Evolutionary conservation across 2,329 filamentous ascomycete genomes (phyloP), one percentile per base, ranked within the genome.

Genomic region (Neonectria ditissima): DNA sequence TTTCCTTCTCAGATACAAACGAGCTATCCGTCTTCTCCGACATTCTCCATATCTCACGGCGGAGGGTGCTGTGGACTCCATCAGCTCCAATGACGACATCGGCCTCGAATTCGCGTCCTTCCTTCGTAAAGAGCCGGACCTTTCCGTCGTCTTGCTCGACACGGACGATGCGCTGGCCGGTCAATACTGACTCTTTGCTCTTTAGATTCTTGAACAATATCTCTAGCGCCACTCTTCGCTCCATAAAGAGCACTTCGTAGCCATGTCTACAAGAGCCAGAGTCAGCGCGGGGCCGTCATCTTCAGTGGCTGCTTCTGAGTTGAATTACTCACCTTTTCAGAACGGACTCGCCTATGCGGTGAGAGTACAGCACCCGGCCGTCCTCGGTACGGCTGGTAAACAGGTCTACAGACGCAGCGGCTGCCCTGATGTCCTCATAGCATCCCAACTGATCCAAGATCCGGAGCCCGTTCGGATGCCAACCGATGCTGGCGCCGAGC

Each of bases 401-500:
- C 10, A 45, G 18, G 16, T 55, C 13, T n/a, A n/a, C n/a, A n/a
- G n/a, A n/a, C 14, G 7, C 18, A 4, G 14, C 14, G 16, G 8
- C 7, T n/a, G 10, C 14, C 14, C 37, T 41, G 37, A 41, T 41
- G 2, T 64, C 18, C 16, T 55, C 53, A 13, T 78, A 75, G 77
- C 5, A 73, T 65, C 2, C 68, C 68, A 1, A 68, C 69, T 87
- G 85, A 52, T 86, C 84, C 1, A 86, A 68, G 8, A 87, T 81
- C 0, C 80, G 76, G 9, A 72, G 62, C 1, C 81, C 81, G 48
- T 83, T 76, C 0, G 84, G 77, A 1, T 78, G 62, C 0, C 86
- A 65, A 1, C 77, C 82, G 39, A 87, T 83, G 13, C 78, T 80
- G 0, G 83, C 83, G 1, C 85, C 85, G 0, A 81, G 73, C 41